Base-by-base conservation (phyloP, 2,329 filamentous ascomycete genomes). In the Exophiala phaeomuriformis region DNA sequence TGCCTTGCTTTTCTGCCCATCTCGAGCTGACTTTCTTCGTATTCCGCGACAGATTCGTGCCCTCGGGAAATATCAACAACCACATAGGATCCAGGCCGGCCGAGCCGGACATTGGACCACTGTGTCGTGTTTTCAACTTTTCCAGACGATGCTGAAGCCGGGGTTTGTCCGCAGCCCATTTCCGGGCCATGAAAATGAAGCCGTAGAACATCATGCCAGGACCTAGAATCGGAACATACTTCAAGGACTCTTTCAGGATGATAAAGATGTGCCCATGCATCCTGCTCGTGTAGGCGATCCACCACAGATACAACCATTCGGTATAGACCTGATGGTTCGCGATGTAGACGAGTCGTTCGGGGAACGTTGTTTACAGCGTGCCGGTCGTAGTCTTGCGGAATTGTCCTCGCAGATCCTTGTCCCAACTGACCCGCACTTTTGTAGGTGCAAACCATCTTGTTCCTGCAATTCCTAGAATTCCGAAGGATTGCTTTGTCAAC, bases 271-370 rank as follows among this genome's bases (percentile, higher is more conserved):
- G 79, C 33, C 82, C 82, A 59, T 84, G 81, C 78, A 83, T 83
- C 55, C 73, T 71, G 62, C 81, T 81, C 1, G 81, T 82, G 61
- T 84, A 85, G 1, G 80, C 77, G 43, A 82, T 75, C 81, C 81
- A 85, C 82, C 82, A 85, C 2, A 85, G 72, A 64, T 84, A 84
- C 9, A 84, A 69, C 82, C 82, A 85, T 62, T 85, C 82, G n/a
- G 81, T 84, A 64, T 85, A 85, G 2, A 85, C 75, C 64, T 84
- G 80, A 61, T 85, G 82, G 54, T 85, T 85, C 4, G 81, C 76
- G 66, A 84, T 80, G 63, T 84, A 64, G 5, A 84, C 76, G 54
- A 84, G 68, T 10, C 82, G 74, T 57, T 84, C 77, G 1, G 80
- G 77, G 57, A 85, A 84, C 32, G 75, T 72, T 54, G 79, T 81